A percentile compares a stretch with the other conserved stretches of the same genome.
Evolutionary conservation across 345 rosid species (phyloP).

Genomic region (Salix viminalis): DNA sequence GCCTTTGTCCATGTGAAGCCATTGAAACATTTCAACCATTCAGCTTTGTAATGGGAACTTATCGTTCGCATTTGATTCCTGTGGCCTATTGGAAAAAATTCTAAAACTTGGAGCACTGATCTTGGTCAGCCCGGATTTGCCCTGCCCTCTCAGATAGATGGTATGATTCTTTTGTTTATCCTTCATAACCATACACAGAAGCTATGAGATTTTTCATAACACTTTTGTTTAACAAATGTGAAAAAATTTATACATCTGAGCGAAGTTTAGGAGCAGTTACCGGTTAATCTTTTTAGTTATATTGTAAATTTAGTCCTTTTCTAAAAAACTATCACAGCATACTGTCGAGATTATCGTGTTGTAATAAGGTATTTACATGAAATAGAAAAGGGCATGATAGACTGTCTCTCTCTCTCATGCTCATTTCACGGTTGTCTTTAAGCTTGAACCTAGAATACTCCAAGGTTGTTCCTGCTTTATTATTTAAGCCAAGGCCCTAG

Average conservation of each 20-base stretch:
- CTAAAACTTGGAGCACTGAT: conserved; percentile 2
- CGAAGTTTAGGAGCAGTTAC: neutral
- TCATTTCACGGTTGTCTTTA: neutral
- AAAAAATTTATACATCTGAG: conserved; percentile 13
- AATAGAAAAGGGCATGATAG: too few species aligned
- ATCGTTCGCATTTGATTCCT: neutral
- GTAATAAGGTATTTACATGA: too few species aligned
- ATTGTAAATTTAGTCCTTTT: conserved; percentile 4
- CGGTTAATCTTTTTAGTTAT: neutral
- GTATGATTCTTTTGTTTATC: conserved; percentile 8
- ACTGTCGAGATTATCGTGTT: too few species aligned
- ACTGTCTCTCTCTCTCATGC: neutral
- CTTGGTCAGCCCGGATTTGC: conserved; percentile 7
- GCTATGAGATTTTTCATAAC: conserved; percentile 9
- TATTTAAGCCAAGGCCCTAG: too few species aligned
- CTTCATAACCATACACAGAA: conserved; percentile 12
- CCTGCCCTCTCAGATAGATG: conserved; percentile 14
- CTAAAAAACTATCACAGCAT: too few species aligned
- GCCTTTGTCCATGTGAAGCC: conserved; percentile 47
- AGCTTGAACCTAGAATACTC: neutral
- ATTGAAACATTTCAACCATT: conserved; percentile 1
- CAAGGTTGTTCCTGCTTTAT: neutral
- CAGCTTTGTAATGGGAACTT: conserved; percentile 1
- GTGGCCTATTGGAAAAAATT: conserved; percentile 1
- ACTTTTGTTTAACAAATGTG: neutral